Base-by-base conservation (phyloP, 345 rosid genomes). In the Populus davidiana region DNA sequence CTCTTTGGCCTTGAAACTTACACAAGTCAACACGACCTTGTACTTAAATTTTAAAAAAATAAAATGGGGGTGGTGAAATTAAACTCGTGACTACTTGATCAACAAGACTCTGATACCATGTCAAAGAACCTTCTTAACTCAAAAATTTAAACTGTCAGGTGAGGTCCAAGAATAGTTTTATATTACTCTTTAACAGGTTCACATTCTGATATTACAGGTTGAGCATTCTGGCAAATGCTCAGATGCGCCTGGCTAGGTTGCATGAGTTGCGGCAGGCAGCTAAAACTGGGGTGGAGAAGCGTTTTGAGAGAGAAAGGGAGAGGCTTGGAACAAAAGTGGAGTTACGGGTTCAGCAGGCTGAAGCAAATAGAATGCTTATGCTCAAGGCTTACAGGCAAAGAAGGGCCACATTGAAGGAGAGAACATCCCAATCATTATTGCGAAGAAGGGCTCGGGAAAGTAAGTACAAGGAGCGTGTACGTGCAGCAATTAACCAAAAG, bases 181-280 rank as follows among this genome's bases (percentile, higher is more conserved):
- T 33, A 33, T 33, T 33, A 33, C 35, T 33, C 35, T 33, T 33
- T 33, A 0, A 33, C 35, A 33, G 35, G 5, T 21, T 50, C 21
- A 18, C 7, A 6, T 50, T 50, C n/a, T 59, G 14, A 59, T 67
- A 9, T 44, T 63, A 44, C 85, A 96, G 99, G 83, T 77, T 91
- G 82, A 88, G 85, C 86, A 91, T 96, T 79, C 85, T 96, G 80
- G 94, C 89, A 0, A 90, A 91, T 70, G 94, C 91, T 41, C 98
- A 91, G 81, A 83, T 81, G 94, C 93, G 99, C 67, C 80, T 96
- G 18, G 92, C 98, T 70, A 91, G 85, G 81, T 72, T 94, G 76
- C 98, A 96, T 79, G 97, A 91, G 90, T 77, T 92, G 81, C 87
- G 99, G 44, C 98, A 92, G 88, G 99, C 95, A 0, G 98, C 97